Base-by-base conservation (phyloP, 305 asterid species). In the Plantago lanceolata region DNA sequence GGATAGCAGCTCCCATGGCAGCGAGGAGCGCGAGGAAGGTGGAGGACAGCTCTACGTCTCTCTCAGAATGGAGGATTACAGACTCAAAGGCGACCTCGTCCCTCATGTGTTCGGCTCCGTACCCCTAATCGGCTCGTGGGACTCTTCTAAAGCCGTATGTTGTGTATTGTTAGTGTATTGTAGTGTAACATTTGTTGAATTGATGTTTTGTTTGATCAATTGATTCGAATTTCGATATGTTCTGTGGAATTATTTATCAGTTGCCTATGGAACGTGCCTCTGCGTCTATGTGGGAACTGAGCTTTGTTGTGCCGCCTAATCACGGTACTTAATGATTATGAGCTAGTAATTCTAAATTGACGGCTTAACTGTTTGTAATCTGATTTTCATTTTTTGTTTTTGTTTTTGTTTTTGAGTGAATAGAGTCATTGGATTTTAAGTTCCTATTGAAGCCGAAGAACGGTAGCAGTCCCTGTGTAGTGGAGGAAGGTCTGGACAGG, bases 361-460 rank as follows among this genome's bases (percentile, higher is more conserved):
- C 37, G 19, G 14, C 21, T 21, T 14, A 2, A 9, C 44, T 21
- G 18, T 20, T 60, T 0, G 48, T 6, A 31, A 17, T 65, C 57
- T 62, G 19, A 48, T 62, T 63, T 18, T 49, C 14, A 19, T 43
- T 45, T n/a, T n/a, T n/a, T n/a, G n/a, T n/a, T n/a, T n/a, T n/a
- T n/a, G n/a, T n/a, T n/a, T 51, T 48, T 24, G 65, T 65, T 20
- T 43, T 50, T 48, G 17, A 18, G 24, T 59, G 45, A 67, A 45
- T 66, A 94, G 99, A 94, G 84, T 88, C 89, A 12, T 66, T 94
- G 96, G 96, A 94, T 77, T 94, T 94, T 66, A 94, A 85, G 85
- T 94, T 94, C 68, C 75, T 94, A 67, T 78, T 94, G 88, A 90
- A 90, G 73, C 90, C 97, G 18, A 88, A 84, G 75, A 43, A 82